phyloP scores from a whole-genome alignment of 139 green algal genomes.

The Desmodesmus armatus region DNA sequence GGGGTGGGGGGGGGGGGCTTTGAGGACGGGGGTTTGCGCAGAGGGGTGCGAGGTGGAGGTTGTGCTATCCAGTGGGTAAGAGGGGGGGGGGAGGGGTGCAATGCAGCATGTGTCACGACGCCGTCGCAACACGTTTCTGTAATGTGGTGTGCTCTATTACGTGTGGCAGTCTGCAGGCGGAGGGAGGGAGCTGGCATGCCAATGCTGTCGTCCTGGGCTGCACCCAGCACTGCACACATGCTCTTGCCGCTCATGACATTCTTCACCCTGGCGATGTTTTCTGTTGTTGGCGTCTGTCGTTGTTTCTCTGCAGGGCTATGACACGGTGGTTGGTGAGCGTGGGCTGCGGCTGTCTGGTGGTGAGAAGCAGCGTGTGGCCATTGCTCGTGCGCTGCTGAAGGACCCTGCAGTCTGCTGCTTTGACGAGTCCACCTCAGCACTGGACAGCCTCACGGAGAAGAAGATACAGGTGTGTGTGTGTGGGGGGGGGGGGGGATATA shows the following conservation, averaged over 20 bases:
- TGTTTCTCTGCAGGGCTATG: conserved; percentile 71
- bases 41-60: too few relatives aligned
- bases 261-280: background rate
- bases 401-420: conserved; percentile 48
- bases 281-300: background rate
- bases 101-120: too few relatives aligned
- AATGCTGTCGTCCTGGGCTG: background rate
- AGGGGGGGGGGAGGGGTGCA: too few relatives aligned
- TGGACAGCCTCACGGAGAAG: conserved; percentile 79
- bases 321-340: conserved; percentile 89
- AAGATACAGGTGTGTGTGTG: conserved; percentile 65
- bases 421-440: conserved; percentile 60
- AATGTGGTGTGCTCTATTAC: background rate
- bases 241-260: background rate
- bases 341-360: conserved; percentile 73
- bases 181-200: background rate
- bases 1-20: too few relatives aligned
- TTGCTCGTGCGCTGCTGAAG: conserved; percentile 68
- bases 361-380: conserved; percentile 77
- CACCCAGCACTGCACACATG: background rate
- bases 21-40: too few relatives aligned
- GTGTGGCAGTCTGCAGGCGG: background rate
- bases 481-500: too few relatives aligned
- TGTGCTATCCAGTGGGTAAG: too few relatives aligned
- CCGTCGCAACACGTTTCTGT: too few relatives aligned